phyloP scores from a whole-genome alignment of 73 alveolate species.

The Paramecium tetraurelia region DNA sequence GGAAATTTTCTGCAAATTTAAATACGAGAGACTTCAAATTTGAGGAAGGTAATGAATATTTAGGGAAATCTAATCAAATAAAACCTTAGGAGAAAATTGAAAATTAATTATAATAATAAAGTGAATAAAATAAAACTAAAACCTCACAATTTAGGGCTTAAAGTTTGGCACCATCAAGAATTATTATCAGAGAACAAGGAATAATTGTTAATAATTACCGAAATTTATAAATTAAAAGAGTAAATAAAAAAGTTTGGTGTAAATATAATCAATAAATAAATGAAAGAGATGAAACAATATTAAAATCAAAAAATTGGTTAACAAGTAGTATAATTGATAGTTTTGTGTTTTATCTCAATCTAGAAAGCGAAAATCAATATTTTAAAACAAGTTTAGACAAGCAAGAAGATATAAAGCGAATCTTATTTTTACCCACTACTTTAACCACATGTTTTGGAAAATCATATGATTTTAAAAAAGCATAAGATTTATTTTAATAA shows the following conservation, averaged over 20 bases:
- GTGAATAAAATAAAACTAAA: neutral
- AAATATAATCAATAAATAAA: neutral
- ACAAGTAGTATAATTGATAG: neutral
- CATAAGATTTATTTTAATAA: neutral
- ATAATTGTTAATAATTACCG: neutral
- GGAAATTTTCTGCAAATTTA: neutral
- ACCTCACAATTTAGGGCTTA: neutral
- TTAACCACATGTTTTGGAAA: neutral
- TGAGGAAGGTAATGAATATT: neutral
- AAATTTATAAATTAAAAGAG: neutral
- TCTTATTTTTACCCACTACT: neutral
- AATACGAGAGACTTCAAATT: neutral
- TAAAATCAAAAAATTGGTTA: neutral
- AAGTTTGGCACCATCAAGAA: neutral
- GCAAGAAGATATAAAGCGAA: neutral
- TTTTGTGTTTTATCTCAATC: neutral
- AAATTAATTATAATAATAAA: too few species aligned
- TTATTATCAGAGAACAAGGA: neutral
- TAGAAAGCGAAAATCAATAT: neutral
- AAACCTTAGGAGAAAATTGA: neutral
- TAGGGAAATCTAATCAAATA: neutral
- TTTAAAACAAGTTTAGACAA: neutral
- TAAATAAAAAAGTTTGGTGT: neutral
- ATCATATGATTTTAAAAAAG: neutral
- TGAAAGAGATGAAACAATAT: neutral